phyloP scores from a whole-genome alignment of 805 yeast genomes.

The Suhomyces canberraensis region DNA sequence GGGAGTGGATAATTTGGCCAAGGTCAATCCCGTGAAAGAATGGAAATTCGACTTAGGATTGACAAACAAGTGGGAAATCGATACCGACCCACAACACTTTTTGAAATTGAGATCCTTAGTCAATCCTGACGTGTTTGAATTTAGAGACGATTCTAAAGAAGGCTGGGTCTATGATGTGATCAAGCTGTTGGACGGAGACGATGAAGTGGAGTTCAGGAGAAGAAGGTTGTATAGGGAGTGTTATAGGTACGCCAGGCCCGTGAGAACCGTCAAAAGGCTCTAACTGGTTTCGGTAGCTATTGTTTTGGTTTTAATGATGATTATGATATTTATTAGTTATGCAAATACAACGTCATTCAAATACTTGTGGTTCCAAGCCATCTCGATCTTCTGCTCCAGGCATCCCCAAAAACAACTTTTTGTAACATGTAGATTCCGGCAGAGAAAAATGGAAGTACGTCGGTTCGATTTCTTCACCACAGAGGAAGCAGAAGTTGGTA shows the following conservation, averaged over 20 bases:
- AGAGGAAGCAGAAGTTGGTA: constrained; percentile 51
- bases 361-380: too few species aligned
- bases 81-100: constrained; percentile 52
- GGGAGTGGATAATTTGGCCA: constrained; percentile 54
- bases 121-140: constrained; percentile 17
- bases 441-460: constrained; percentile 54
- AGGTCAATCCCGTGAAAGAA: constrained; percentile 62
- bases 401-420: constrained; percentile 52
- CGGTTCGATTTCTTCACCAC: constrained; percentile 44
- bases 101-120: constrained; percentile 40
- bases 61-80: constrained; percentile 64
- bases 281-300: background rate
- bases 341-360: too few species aligned
- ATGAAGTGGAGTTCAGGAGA: constrained; percentile 51
- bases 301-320: background rate
- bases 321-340: background rate
- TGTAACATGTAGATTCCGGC: constrained; percentile 43
- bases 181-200: constrained; percentile 35
- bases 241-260: constrained; percentile 14
- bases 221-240: constrained; percentile 55
- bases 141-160: constrained; percentile 29
- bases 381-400: constrained; percentile 25
- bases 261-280: constrained; percentile 4
- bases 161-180: constrained; percentile 47
- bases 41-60: constrained; percentile 65